Base-by-base conservation (phyloP, 225 moss, liverwort and hornwort species). In the Sphagnum tenellum region DNA sequence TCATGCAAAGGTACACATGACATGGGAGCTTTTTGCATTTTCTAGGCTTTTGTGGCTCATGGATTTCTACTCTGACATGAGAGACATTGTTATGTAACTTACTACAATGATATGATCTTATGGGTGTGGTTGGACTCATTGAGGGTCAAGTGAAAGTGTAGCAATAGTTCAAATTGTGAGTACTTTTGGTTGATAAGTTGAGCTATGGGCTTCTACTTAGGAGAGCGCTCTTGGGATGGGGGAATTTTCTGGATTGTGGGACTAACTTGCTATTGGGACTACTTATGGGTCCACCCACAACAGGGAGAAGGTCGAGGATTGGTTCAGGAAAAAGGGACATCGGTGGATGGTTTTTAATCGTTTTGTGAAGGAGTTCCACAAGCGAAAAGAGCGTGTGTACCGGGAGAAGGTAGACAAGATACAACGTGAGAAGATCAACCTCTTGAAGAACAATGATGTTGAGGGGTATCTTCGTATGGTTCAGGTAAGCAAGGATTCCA, bases 401-500 rank as follows among this genome's bases (percentile, higher is more conserved):
- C 90, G 98, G 51, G 98, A 98, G 69, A 98, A 73, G 77, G 80
- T 90, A 65, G 98, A 98, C 64, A 90, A 87, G 69, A 80, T 98
- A 69, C 98, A 93, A 71, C 88, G 98, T 47, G 98, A 98, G 59
- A 93, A 89, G 82, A 98, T 98, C 57, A 98, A 93, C 76, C 83
- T 93, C 65, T 80, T 98, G 52, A 98, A 98, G 75, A 98, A 98
- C 68, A 89, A 98, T 67, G 98, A 98, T 74, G 98, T 98, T 61
- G 98, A 90, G 79, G 89, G 98, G 49, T 98, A 98, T 70, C 90
- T 98, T 77, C 98, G 98, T 50, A 98, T 98, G 98, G 98, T 98
- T 74, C 89, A 98, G 90, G 96, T 92, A 67, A 56, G 77, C 47
- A 67, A n/a, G 29, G 29, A 29, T 71, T 69, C 44, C 49, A 45